Base-by-base conservation (phyloP, 805 yeast genomes). In the Komagataella populi region DNA sequence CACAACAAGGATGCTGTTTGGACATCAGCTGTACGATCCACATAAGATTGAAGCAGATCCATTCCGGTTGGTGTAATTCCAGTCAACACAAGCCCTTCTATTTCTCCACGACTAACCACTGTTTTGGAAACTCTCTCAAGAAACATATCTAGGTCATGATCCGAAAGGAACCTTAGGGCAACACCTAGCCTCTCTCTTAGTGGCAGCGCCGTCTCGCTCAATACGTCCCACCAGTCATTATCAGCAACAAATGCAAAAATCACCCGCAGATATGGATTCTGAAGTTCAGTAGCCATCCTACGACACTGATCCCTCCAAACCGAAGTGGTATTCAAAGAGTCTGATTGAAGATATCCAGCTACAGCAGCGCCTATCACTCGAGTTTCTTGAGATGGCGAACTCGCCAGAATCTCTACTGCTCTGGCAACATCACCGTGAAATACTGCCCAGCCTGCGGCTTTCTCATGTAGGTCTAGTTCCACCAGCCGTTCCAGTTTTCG, bases 361-460 rank as follows among this genome's bases (percentile, higher is more conserved):
- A 89, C 86, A 0, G 98, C 97, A 0, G 98, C 84, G 0, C 96
- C 88, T 76, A 91, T 89, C 48, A 91, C 73, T 49, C 84, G 68
- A 48, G 87, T 71, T 51, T 82, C 70, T 61, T 84, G 89, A 53
- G 78, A 81, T 49, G 81, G 81, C 1, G 96, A 79, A n/a, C 77
- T 71, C 0, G 86, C 80, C 51, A 91, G 69, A n/a, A 88, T 83
- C 46, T 79, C 80, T 3, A 90, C 85, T 0, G 97, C 96, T 49
- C 81, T 74, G 2, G 78, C 74, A 2, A 91, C 85, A 63, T 89
- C 87, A 6, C 96, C 96, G 62, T 87, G 91, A 64, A 91, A 91
- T 0, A 89, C 90, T 0, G 97, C 97, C 95, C 96, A 87, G 0
- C 95, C 98, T 1, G 97, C 99, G 0, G 99, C 98, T 61, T 91